Evolutionary conservation across 2,329 filamentous ascomycete species (phyloP).

Genomic region (Bipolaris oryzae): DNA sequence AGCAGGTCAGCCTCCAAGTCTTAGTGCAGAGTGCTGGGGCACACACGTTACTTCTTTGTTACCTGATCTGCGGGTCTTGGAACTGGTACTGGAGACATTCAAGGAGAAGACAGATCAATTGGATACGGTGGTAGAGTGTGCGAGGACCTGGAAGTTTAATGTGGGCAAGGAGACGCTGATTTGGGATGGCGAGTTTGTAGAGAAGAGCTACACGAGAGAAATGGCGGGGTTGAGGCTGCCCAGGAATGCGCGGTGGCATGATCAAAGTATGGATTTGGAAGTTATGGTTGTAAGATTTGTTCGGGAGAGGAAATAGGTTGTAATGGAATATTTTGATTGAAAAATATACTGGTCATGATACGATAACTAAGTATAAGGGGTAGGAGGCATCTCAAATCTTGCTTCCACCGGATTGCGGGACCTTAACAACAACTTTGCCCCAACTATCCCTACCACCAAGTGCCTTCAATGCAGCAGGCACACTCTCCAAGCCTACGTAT

Average conservation of each 20-base stretch:
- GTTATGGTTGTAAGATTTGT: conserved; percentile 14
- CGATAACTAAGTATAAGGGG: too few species aligned
- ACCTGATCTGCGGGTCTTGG: conserved; percentile 27
- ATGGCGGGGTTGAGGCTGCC: neutral
- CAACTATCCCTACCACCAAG: conserved; percentile 83
- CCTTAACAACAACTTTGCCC: conserved; percentile 93
- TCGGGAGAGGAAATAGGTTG: neutral
- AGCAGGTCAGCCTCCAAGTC: conserved; percentile 14
- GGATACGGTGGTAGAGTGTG: conserved; percentile 34
- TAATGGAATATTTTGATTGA: neutral
- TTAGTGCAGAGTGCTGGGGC: conserved; percentile 18
- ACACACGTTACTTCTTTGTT: conserved; percentile 14
- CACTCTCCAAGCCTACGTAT: conserved; percentile 80
- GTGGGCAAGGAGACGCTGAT: conserved; percentile 18
- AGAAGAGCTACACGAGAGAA: conserved; percentile 15
- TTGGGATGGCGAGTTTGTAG: conserved; percentile 33
- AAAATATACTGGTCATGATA: neutral
- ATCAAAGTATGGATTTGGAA: conserved; percentile 9
- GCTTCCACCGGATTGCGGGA: conserved; percentile 64
- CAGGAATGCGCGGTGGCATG: neutral
- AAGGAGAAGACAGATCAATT: conserved; percentile 29
- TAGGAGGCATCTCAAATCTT: conserved; percentile 35
- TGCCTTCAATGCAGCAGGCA: conserved; percentile 76
- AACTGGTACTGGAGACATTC: conserved; percentile 38
- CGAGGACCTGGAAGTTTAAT: conserved; percentile 38